These are phyloP conservation scores for Plasmodium malariae DNA, from an alignment of 169 alveolate genomes.

Conservation along the genomic window DNA sequence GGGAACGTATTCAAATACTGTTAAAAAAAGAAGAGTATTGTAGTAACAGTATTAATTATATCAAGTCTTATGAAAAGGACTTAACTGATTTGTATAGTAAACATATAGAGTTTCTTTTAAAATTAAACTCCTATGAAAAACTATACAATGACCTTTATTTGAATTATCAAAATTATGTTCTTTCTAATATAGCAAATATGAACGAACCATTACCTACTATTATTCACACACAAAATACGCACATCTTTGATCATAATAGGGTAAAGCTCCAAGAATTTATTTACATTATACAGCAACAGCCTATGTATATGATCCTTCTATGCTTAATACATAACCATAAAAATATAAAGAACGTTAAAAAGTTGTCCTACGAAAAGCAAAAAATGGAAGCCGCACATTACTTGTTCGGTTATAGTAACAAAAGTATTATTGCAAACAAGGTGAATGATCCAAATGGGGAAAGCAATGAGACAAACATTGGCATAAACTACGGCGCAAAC, in stretches of 20 bases:
- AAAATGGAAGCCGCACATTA: neutral
- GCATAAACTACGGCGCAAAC: too few relatives aligned
- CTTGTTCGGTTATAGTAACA: neutral
- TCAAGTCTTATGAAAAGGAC: conserved; percentile 82
- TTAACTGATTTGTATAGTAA: conserved; percentile 77
- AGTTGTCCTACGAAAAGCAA: neutral
- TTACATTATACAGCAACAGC: conserved; percentile 80
- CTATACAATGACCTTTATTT: conserved; percentile 71
- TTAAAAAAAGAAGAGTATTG: conserved; percentile 83
- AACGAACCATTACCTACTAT: conserved; percentile 29
- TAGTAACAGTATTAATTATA: conserved; percentile 75
- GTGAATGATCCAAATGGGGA: neutral
- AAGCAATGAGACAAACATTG: too few relatives aligned
- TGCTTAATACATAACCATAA: conserved; percentile 58
- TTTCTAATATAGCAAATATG: conserved; percentile 27
- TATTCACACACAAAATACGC: conserved; percentile 13
- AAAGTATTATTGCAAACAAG: neutral
- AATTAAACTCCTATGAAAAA: conserved; percentile 67
- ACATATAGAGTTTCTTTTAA: conserved; percentile 80
- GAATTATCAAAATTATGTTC: conserved; percentile 48
- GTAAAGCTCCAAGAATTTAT: conserved; percentile 42
- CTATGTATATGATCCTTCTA: conserved; percentile 72
- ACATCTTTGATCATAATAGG: conserved; percentile 23
- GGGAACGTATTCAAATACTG: conserved; percentile 80
- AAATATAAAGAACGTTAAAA: conserved; percentile 14